Evolutionary conservation across 2,329 filamentous ascomycete species (phyloP).

Genomic region (Lasiodiplodia theobromae): DNA sequence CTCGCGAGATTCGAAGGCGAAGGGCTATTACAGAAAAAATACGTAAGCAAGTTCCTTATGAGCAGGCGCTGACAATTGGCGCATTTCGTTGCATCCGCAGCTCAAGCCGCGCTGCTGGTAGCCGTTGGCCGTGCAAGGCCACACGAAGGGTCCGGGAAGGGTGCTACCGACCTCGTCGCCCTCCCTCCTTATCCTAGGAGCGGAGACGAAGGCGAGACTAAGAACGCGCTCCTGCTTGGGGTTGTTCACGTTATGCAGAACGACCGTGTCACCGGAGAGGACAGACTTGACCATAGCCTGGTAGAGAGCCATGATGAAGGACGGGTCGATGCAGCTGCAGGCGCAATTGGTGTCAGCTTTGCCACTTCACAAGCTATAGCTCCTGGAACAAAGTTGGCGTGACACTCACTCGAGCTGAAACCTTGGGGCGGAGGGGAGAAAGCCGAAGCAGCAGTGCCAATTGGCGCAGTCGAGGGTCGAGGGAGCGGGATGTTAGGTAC

Average conservation of each 20-base stretch:
- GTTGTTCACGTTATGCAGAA: conserved; percentile 82
- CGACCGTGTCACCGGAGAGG: conserved; percentile 88
- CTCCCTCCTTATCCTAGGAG: conserved; percentile 84
- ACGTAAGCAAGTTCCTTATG: not conserved
- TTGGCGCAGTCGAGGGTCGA: not conserved
- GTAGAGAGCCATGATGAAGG: conserved; percentile 38
- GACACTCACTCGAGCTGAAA: conserved; percentile 30
- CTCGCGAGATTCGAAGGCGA: conserved; percentile 93
- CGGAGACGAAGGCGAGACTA: conserved; percentile 90
- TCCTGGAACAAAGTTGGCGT: conserved; percentile 24
- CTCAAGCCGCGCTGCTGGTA: not conserved
- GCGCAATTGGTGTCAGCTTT: conserved; percentile 20
- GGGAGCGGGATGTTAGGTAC: not conserved
- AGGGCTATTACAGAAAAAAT: conserved; percentile 57
- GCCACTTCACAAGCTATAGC: conserved; percentile 21
- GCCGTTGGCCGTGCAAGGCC: not conserved
- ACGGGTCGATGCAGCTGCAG: conserved; percentile 14
- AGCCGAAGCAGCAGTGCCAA: not conserved
- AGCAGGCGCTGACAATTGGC: not conserved
- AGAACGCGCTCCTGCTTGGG: conserved; percentile 83
- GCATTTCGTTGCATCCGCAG: not conserved
- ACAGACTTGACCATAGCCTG: conserved; percentile 78
- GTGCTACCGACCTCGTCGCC: conserved; percentile 73
- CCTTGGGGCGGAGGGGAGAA: conserved; percentile 7
- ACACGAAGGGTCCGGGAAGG: not conserved